Conservation (phyloP, 1,284 basidiomycete species). For the Lentinula novae-zelandiae region DNA sequence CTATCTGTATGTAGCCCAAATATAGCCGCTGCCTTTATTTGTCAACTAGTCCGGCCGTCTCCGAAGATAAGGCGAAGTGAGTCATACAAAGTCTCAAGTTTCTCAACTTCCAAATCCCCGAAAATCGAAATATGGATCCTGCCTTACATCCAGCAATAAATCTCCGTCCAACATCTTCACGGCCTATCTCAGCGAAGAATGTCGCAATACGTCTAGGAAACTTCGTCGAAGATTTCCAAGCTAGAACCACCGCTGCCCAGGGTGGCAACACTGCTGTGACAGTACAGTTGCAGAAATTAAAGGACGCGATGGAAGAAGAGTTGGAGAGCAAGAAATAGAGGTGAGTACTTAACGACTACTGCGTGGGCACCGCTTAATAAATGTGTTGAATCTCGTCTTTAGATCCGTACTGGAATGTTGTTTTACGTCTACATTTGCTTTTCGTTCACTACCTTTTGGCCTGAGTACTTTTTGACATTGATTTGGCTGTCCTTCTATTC, state of each 20-base stretch:
- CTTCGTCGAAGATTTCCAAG: slow-evolving; percentile 45
- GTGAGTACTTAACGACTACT: background rate
- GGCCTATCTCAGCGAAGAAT: slow-evolving; percentile 32
- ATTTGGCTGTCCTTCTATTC: no score
- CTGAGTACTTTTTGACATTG: no score
- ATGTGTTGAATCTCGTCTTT: background rate
- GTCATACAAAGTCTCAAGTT: no score
- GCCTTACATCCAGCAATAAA: slow-evolving; percentile 44
- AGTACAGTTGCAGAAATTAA: slow-evolving; percentile 52
- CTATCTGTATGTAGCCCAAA: no score
- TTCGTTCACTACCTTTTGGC: no score
- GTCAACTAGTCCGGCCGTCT: no score
- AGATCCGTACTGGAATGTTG: no score
- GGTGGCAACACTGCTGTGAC: slow-evolving; percentile 45
- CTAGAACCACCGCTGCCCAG: slow-evolving; percentile 36
- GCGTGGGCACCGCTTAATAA: background rate
- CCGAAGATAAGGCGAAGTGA: no score
- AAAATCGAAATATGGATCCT: slow-evolving; percentile 35
- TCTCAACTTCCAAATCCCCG: no score
- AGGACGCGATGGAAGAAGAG: slow-evolving; percentile 44
- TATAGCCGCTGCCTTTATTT: no score
- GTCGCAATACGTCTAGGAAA: slow-evolving; percentile 36
- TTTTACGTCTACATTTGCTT: no score
- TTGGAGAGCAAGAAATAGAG: slow-evolving; percentile 24
- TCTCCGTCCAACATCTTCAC: slow-evolving; percentile 33